Evolutionary conservation across 768 basidiomycete species (phyloP), one percentile per base, ranked within the genome.

Genomic region (Kwoniella mangroviensis): DNA sequence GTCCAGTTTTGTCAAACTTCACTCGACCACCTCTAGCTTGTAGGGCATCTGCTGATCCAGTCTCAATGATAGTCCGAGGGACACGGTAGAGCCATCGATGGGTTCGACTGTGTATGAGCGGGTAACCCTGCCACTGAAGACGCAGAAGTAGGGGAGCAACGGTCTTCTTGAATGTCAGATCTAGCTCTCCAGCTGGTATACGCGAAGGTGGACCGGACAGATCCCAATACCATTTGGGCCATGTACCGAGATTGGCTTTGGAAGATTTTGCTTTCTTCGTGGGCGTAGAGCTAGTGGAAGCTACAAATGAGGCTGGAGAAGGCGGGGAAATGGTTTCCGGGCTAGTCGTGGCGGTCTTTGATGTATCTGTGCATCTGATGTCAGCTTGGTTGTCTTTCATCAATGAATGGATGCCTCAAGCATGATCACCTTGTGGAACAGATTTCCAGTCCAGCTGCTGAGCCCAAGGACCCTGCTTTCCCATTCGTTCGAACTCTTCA

Each of bases 201-300:
- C 74, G 73, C 7, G 73, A 71, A 6, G 71, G 40, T 4, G 77
- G 67, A 19, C 67, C 69, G 7, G 81, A 76, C 3, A 93, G 87
- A 26, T 98, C 94, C 92, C 91, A 94, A 79, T 92, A 99, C 97
- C 97, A 98, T 80, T 92, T 92, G 0, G 95, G 96, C 94, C 95
- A 98, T n/a, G 77, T 77, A 28, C 70, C 75, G 53, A 70, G 49
- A 40, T 72, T 72, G 15, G 21, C 24, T 52, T 72, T 72, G 3
- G 59, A 26, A 9, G 62, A 42, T 34, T 63, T 73, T 60, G 66
- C 17, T 53, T 60, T 60, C 26, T 51, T 34, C 34, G 34, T 34
- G 9, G 34, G 34, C 34, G 34, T 34, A 34, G 34, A 34, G 34
- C 34, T 4, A 4, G 34, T 34, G 40, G 58, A n/a, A 19, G 42